Conservation (phyloP, 768 basidiomycete genomes). For the Pisolithus tinctorius region DNA sequence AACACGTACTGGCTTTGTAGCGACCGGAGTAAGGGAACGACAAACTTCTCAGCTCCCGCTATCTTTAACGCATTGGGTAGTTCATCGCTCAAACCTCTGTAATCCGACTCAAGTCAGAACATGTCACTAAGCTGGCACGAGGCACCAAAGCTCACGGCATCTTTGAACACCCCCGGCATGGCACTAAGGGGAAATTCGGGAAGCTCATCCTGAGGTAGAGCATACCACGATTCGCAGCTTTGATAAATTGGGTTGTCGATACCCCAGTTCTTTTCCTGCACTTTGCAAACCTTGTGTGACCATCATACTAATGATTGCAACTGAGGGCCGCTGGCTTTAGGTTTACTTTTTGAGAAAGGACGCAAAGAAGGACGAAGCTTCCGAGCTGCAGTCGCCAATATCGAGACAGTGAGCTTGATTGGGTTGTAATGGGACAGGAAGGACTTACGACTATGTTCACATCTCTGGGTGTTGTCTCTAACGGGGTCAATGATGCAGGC, state of each 20-base stretch:
- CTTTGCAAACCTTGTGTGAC: constrained; percentile 38
- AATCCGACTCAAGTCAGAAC: background rate
- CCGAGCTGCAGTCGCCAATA: constrained; percentile 44
- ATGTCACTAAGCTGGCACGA: background rate
- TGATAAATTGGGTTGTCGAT: constrained; percentile 53
- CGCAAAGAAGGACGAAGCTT: constrained; percentile 64
- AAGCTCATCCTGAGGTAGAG: constrained; percentile 52
- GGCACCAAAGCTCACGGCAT: constrained; percentile 39
- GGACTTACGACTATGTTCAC: constrained; percentile 40
- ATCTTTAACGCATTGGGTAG: constrained; percentile 38
- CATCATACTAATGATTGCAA: constrained; percentile 51
- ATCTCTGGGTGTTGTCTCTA: constrained; percentile 46
- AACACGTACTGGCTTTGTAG: constrained; percentile 34
- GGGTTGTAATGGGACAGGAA: background rate
- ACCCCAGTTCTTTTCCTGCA: constrained; percentile 28
- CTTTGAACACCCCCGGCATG: constrained; percentile 34
- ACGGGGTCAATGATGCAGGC: constrained; percentile 54
- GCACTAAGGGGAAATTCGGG: constrained; percentile 36
- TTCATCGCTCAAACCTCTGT: constrained; percentile 43
- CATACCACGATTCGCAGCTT: constrained; percentile 60
- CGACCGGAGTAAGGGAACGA: constrained; percentile 43
- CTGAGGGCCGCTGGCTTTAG: constrained; percentile 54
- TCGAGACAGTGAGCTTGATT: background rate
- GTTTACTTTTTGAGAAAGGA: constrained; percentile 59
- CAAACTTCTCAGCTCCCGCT: constrained; percentile 49